Percentiles rank a stretch among this genome's conserved stretches.
Evolutionary conservation across 208 protist species (phyloP).

Genomic region (Zelonia costaricensis): DNA sequence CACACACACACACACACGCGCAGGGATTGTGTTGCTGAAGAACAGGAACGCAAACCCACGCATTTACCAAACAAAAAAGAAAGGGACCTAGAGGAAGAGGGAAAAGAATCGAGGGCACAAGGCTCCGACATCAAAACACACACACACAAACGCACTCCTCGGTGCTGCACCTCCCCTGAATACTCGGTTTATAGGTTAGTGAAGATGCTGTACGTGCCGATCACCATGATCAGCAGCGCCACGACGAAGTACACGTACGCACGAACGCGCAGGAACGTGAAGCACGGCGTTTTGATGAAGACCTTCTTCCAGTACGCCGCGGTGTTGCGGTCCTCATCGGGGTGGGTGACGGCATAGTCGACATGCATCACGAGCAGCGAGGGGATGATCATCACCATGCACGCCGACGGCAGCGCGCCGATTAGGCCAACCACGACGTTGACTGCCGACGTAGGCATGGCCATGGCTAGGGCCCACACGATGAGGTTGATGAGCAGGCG

Average conservation of each 20-base stretch:
- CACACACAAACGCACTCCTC: background rate
- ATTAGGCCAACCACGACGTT: constrained; percentile 71
- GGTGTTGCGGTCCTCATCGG: constrained; percentile 45
- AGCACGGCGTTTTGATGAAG: constrained; percentile 29
- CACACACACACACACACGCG: background rate
- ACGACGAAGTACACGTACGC: constrained; percentile 55
- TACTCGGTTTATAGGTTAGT: constrained; percentile 10
- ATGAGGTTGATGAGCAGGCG: constrained; percentile 61
- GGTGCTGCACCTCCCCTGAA: too few relatives aligned
- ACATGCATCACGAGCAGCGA: constrained; percentile 50
- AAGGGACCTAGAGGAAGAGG: background rate
- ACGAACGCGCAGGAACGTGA: constrained; percentile 43
- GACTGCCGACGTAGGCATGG: constrained; percentile 49
- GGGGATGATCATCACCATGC: constrained; percentile 77
- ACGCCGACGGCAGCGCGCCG: constrained; percentile 65
- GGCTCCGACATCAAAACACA: background rate
- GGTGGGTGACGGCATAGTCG: constrained; percentile 48
- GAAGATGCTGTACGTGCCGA: constrained; percentile 62
- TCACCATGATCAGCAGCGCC: constrained; percentile 72
- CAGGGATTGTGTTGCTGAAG: background rate
- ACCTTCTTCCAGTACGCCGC: constrained; percentile 58
- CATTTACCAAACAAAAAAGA: constrained; percentile 1
- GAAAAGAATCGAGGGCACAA: background rate
- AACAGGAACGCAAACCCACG: constrained; percentile 1
- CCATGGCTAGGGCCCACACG: constrained; percentile 68